Evolutionary conservation across 257 asterid genomes (phyloP), one percentile per base, ranked within the genome.

Genomic region (Solanum lignicaule): DNA sequence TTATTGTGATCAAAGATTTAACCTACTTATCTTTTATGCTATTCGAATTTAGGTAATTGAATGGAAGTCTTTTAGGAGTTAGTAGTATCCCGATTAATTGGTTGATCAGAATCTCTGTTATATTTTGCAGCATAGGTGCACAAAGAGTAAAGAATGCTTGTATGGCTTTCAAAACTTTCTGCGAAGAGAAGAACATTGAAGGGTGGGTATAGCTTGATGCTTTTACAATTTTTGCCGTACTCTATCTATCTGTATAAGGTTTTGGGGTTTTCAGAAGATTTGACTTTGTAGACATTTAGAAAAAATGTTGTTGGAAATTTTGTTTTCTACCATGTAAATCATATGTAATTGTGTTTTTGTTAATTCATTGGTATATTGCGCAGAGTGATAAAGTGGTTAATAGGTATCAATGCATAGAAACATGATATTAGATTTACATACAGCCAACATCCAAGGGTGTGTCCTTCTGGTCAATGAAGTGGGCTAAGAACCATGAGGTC

Each of bases 131-230:
- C 91, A 89, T 95, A 83, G 98, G 98, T 35, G 96, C 97, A 33
- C 93, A 90, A 7, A 89, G 97, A 86, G 97, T 95, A 87, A 94
- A 91, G 94, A 90, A 92, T 81, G 73, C 87, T 83, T 95, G 98
- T 76, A 91, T 93, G 14, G 35, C 78, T 36, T 89, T 91, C 27
- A 89, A 86, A 87, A 89, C 9, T 76, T 75, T 68, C 76, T 91
- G 93, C 15, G 92, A 91, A 35, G 88, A 36, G 39, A 82, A 87
- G 87, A 83, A 90, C 89, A 83, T 90, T 25, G 90, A 91, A 33
- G 90, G 88, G 93, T 91, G 87, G 88, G 93, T 66, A 71, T 88
- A 69, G 27, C 35, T 75, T 74, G 29, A 62, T 25, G 7, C 69
- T 73, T 31, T 31, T 48, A 62, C 32, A 43, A 20, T 35, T 43